Conservation (phyloP, 2,329 filamentous ascomycete species). For the Cladobotryum mycophilum region DNA sequence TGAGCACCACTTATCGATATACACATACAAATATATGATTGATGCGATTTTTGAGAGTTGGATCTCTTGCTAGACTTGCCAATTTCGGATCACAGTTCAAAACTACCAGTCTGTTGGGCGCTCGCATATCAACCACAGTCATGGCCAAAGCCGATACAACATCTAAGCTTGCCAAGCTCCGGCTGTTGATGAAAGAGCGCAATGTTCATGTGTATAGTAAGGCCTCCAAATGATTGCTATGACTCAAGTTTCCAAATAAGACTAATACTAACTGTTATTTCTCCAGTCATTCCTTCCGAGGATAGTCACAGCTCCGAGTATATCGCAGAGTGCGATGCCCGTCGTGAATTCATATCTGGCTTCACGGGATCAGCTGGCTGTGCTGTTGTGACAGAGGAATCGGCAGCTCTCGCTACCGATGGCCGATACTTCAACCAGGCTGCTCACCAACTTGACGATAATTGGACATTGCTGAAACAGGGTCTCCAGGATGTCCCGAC, state of each 20-base stretch:
- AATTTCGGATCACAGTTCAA: not conserved
- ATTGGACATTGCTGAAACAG: constrained; percentile 90
- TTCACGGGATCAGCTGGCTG: constrained; percentile 95
- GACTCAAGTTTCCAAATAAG: not conserved
- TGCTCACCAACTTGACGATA: constrained; percentile 77
- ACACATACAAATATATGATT: not conserved
- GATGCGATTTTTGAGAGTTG: not conserved
- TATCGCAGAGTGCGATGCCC: constrained; percentile 89
- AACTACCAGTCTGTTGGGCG: not conserved
- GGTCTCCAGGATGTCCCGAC: constrained; percentile 90
- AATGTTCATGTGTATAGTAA: constrained; percentile 90
- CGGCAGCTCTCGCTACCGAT: constrained; percentile 87
- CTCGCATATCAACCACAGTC: constrained; percentile 11
- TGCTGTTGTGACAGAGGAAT: constrained; percentile 77
- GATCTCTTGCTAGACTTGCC: not conserved
- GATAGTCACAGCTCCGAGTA: constrained; percentile 98
- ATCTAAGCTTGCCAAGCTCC: constrained; percentile 66
- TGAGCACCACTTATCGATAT: too few relatives aligned
- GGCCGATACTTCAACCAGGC: constrained; percentile 98
- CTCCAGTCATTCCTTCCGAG: constrained; percentile 84
- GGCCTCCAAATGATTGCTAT: constrained; percentile 16
- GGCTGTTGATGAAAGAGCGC: constrained; percentile 79
- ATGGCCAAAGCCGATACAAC: constrained; percentile 62
- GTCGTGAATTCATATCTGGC: constrained; percentile 85
- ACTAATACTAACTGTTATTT: not conserved